A percentile compares a stretch with the other conserved stretches of the same genome.
phyloP scores from a whole-genome alignment of 331 rosid species.

The Saraca asoca region DNA sequence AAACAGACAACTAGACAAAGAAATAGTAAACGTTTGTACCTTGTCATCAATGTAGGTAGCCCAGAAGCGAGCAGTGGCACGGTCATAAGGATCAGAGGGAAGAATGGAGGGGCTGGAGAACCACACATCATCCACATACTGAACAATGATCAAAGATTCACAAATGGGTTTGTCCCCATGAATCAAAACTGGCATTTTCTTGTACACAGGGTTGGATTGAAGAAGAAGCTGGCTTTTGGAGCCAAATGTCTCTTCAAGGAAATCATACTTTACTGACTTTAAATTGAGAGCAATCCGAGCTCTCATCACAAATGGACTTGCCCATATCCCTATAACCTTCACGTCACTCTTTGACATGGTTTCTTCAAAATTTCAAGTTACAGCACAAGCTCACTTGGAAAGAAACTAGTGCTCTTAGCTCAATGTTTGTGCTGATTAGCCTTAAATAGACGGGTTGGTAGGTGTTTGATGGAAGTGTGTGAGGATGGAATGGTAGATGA shows the following conservation, averaged over 20 bases:
- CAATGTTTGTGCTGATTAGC: background rate
- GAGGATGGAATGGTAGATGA: background rate
- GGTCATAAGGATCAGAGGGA: slow-evolving; percentile 62
- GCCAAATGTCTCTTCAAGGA: slow-evolving; percentile 44
- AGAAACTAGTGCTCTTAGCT: too few relatives aligned
- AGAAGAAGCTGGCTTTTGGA: slow-evolving; percentile 64
- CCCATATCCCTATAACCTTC: slow-evolving; percentile 60
- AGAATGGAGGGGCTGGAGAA: slow-evolving; percentile 49
- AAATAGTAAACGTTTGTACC: slow-evolving; percentile 37
- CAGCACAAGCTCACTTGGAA: background rate
- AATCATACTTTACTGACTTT: slow-evolving; percentile 53
- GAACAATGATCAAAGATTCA: slow-evolving; percentile 62
- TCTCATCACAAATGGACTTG: slow-evolving; percentile 59
- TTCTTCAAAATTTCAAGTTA: background rate
- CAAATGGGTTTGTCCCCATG: slow-evolving; percentile 58
- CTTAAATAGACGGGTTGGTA: background rate
- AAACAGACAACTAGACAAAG: background rate
- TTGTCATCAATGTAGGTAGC: slow-evolving; percentile 58
- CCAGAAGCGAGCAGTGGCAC: slow-evolving; percentile 71
- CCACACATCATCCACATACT: slow-evolving; percentile 68
- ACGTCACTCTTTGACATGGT: slow-evolving; percentile 44
- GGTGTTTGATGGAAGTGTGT: background rate
- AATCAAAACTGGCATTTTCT: slow-evolving; percentile 68
- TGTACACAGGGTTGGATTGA: slow-evolving; percentile 62
- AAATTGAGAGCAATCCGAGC: slow-evolving; percentile 55